Evolutionary conservation across 2,329 filamentous ascomycete species (phyloP), one percentile per base, ranked within the genome.

Genomic region (Diplocarpon rosae): DNA sequence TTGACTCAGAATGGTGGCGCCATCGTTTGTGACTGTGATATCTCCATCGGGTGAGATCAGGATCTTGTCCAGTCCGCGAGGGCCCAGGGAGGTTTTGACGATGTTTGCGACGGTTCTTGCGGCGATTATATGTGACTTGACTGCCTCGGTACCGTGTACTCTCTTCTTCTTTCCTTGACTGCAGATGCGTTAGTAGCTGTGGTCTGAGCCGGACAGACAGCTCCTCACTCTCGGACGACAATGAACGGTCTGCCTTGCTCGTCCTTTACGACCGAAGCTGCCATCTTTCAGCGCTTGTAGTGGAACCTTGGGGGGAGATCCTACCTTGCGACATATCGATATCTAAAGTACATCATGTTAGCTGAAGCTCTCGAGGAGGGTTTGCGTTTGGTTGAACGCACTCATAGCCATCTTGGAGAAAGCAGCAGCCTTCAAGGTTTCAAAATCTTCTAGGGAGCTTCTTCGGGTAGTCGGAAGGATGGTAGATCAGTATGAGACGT

Each of bases 1-100:
- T 76, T 94, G 88, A 59, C 86, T 83, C 56, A 98, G 73, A 60
- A 98, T 98, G 37, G 92, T 98, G 44, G 93, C 93, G 60, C 92
- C 92, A 69, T 98, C 92, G 71, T 98, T 98, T 56, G 92, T 98
- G 51, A 98, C 88, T 51, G 92, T 98, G 65, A 98, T 98, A 68
- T 98, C 92, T 65, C 92, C 92, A 65, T 98, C 92, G 50, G 92
- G 85, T 41, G 92, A 98, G 60, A 98, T 98, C 58, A 98, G 78
- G 63, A 98, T 98, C 73, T 98, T 98, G 73, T 98, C 92, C 62
- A 98, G 80, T 52, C 92, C 92, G 57, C 92, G 84, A 43, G 92
- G 92, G 40, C 92, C 92, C 59, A 98, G 75, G 54, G 93, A 98
- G 50, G 87, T 92, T 74, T 94, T 95, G 68, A 98, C 87, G 59